Evolutionary conservation across 345 rosid species (phyloP).

Genomic region (Hirschfeldia incana): DNA sequence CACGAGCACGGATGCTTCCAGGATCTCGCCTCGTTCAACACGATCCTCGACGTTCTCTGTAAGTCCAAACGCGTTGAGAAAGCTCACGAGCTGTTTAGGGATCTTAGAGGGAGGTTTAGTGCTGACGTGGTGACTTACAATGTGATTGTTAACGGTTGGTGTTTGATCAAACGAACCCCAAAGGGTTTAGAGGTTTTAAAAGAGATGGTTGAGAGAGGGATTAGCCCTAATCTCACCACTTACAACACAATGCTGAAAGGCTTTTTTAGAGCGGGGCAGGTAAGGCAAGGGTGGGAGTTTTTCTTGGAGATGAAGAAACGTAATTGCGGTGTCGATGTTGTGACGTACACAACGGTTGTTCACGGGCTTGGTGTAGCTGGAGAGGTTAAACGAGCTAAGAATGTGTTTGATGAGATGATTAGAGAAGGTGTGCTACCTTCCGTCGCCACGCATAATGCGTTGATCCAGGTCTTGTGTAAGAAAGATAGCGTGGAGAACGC

Average conservation of each 20-base stretch:
- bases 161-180: slow-evolving; percentile 75
- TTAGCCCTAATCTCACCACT: slow-evolving; percentile 59
- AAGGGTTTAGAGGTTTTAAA: slow-evolving; percentile 75
- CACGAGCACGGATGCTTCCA: slow-evolving; percentile 76
- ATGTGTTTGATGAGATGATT: slow-evolving; percentile 68
- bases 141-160: slow-evolving; percentile 85
- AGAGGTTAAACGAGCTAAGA: slow-evolving; percentile 63
- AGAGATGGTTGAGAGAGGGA: slow-evolving; percentile 82
- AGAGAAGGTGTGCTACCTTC: slow-evolving; percentile 81
- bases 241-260: slow-evolving; percentile 84
- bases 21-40: slow-evolving; percentile 75
- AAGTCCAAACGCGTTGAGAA: slow-evolving; percentile 72
- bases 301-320: slow-evolving; percentile 92
- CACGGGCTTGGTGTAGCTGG: slow-evolving; percentile 81
- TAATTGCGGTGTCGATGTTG: slow-evolving; percentile 67
- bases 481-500: slow-evolving; percentile 84
- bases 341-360: slow-evolving; percentile 74
- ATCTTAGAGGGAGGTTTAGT: slow-evolving; percentile 59
- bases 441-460: slow-evolving; percentile 78
- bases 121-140: slow-evolving; percentile 79
- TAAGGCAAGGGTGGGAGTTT: slow-evolving; percentile 76
- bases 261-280: slow-evolving; percentile 73
- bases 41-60: slow-evolving; percentile 77
- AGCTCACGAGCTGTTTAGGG: slow-evolving; percentile 68
- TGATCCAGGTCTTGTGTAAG: slow-evolving; percentile 89